Evolutionary conservation across 129 eudicot species (phyloP).

Genomic region (Silybum marianum): DNA sequence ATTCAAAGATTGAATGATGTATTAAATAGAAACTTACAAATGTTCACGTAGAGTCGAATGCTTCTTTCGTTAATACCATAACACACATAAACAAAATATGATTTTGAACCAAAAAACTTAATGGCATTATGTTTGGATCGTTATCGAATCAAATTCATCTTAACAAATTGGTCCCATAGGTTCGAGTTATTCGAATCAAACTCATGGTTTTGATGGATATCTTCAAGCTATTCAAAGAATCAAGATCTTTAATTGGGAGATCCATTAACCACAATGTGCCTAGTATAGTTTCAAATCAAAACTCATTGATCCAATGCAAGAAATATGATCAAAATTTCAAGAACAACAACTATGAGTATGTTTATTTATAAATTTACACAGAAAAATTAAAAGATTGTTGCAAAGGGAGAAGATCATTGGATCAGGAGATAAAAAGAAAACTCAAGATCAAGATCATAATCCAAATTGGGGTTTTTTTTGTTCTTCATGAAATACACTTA

Average conservation of each 20-base stretch:
- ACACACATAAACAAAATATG: neutral
- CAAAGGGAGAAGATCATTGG: conserved; percentile 9
- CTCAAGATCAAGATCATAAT: conserved; percentile 40
- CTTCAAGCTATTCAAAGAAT: neutral
- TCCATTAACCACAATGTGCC: neutral
- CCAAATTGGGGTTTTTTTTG: conserved; percentile 27
- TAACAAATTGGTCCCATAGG: neutral
- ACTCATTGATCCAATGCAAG: neutral
- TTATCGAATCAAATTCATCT: neutral
- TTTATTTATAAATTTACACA: conserved; percentile 2
- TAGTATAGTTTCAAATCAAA: neutral
- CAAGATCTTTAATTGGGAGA: neutral
- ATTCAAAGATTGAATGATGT: too few relatives aligned
- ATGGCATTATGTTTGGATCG: neutral
- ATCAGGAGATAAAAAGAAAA: conserved; percentile 26
- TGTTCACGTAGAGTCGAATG: neutral
- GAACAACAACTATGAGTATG: conserved; percentile 4
- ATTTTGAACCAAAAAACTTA: neutral
- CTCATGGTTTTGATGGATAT: neutral
- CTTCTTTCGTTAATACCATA: neutral
- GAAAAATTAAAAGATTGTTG: conserved; percentile 14
- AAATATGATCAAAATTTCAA: neutral
- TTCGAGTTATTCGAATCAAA: neutral
- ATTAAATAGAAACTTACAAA: neutral
- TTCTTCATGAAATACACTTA: conserved; percentile 30